Evolutionary conservation across 2,329 filamentous ascomycete genomes (phyloP).

Genomic region (Blumeria graminis): DNA sequence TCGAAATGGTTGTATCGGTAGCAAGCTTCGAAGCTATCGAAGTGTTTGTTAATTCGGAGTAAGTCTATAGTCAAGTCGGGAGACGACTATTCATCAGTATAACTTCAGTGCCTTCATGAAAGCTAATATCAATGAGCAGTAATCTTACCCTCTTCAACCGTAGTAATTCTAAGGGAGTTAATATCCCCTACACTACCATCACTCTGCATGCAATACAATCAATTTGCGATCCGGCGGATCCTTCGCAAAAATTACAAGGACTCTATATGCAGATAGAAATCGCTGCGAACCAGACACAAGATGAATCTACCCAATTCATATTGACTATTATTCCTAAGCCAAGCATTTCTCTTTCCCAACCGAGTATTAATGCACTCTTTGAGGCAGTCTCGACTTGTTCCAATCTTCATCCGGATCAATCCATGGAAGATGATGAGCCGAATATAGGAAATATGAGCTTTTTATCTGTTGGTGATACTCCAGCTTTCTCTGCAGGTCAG

Average conservation of each 20-base stretch:
- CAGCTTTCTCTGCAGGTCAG: constrained; percentile 26
- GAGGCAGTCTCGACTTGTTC: constrained; percentile 50
- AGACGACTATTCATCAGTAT: neutral
- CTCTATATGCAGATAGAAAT: constrained; percentile 48
- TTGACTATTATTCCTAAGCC: constrained; percentile 35
- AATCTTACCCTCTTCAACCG: constrained; percentile 40
- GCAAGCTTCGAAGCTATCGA: constrained; percentile 20
- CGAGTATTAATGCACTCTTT: constrained; percentile 21
- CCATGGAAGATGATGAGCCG: constrained; percentile 26
- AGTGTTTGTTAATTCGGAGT: constrained; percentile 35
- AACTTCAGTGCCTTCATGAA: too few species aligned
- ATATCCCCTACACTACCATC: constrained; percentile 51
- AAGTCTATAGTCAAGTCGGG: constrained; percentile 8
- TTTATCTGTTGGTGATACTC: constrained; percentile 20
- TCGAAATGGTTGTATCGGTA: constrained; percentile 16
- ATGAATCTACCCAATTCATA: constrained; percentile 46
- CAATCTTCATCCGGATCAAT: constrained; percentile 48
- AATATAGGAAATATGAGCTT: constrained; percentile 24
- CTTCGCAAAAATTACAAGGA: constrained; percentile 18
- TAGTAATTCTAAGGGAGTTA: constrained; percentile 31
- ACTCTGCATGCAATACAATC: constrained; percentile 53
- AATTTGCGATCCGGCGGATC: constrained; percentile 17
- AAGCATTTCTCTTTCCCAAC: constrained; percentile 5
- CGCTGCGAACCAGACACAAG: constrained; percentile 26
- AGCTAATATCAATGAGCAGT: constrained; percentile 14